Evolutionary conservation across 2,329 filamentous ascomycete genomes (phyloP).

Genomic region (Aspergillus vadensis): DNA sequence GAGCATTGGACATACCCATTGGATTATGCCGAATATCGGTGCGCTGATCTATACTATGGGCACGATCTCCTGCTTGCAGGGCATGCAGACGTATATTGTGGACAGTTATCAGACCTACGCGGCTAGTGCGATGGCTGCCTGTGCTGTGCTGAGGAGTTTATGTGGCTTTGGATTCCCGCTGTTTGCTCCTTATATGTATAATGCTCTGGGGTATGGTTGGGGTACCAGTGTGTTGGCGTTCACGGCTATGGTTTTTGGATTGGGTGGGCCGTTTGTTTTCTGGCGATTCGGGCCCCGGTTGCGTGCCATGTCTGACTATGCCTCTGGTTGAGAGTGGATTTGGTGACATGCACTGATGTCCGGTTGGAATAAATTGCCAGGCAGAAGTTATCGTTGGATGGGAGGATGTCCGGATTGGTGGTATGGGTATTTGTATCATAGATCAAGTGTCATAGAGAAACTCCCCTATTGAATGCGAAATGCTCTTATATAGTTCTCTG

Average conservation of each 20-base stretch:
- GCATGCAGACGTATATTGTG: conserved; percentile 37
- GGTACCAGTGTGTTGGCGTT: conserved; percentile 40
- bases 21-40: conserved; percentile 57
- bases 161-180: conserved; percentile 36
- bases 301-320: conserved; percentile 46
- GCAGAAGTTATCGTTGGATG: no score
- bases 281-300: conserved; percentile 50
- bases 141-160: conserved; percentile 13
- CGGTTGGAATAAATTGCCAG: no score
- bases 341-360: no score
- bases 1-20: conserved; percentile 52
- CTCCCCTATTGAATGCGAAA: no score
- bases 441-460: no score
- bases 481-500: no score
- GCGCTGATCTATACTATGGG: conserved; percentile 50
- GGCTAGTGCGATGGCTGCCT: conserved; percentile 26
- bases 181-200: conserved; percentile 38
- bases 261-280: conserved; percentile 49
- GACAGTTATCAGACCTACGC: conserved; percentile 35
- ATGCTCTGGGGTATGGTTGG: conserved; percentile 33
- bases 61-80: conserved; percentile 40
- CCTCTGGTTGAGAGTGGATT: conserved; percentile 1
- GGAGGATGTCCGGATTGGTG: no score
- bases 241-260: conserved; percentile 33
- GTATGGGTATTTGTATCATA: no score